These are phyloP conservation scores for Thelonectria discophora DNA, from an alignment of 2,329 filamentous ascomycete genomes.

Conservation along the genomic window DNA sequence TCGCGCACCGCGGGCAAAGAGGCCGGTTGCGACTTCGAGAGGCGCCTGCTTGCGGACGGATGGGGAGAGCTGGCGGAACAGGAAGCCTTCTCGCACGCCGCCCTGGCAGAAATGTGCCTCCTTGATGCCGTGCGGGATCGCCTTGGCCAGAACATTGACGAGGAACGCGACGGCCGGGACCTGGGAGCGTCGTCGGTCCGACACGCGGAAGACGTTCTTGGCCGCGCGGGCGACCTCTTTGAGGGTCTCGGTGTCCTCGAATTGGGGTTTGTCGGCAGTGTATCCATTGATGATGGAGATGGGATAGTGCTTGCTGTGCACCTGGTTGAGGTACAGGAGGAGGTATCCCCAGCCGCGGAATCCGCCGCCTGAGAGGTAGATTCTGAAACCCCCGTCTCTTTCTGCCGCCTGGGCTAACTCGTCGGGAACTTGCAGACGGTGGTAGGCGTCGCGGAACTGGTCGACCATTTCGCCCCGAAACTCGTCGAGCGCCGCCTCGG, in stretches of 20 bases:
- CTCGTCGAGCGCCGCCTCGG: conserved; percentile 54
- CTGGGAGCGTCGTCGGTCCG: conserved; percentile 69
- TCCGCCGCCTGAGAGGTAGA: conserved; percentile 76
- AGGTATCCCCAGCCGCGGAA: conserved; percentile 78
- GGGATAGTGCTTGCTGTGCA: conserved; percentile 68
- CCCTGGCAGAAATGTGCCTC: conserved; percentile 75
- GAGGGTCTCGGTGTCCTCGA: conserved; percentile 57
- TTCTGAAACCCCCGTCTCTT: conserved; percentile 58
- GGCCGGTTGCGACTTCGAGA: conserved; percentile 65
- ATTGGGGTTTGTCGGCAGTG: conserved; percentile 57
- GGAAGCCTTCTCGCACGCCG: conserved; percentile 72
- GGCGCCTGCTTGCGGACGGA: conserved; percentile 63
- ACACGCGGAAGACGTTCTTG: conserved; percentile 66
- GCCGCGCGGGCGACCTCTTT: conserved; percentile 48
- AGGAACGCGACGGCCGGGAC: conserved; percentile 75
- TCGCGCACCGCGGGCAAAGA: conserved; percentile 59
- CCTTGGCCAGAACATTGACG: conserved; percentile 68
- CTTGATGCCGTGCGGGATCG: conserved; percentile 66
- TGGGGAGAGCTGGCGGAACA: conserved; percentile 63
- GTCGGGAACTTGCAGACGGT: conserved; percentile 61
- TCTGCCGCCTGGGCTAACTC: conserved; percentile 56
- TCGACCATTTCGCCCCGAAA: conserved; percentile 60
- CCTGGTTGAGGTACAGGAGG: conserved; percentile 65
- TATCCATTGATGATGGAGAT: conserved; percentile 79
- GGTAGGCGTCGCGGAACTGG: conserved; percentile 62